These are phyloP conservation scores for Voacanga thouarsii DNA, from an alignment of 257 asterid genomes.

Conservation along the genomic window DNA sequence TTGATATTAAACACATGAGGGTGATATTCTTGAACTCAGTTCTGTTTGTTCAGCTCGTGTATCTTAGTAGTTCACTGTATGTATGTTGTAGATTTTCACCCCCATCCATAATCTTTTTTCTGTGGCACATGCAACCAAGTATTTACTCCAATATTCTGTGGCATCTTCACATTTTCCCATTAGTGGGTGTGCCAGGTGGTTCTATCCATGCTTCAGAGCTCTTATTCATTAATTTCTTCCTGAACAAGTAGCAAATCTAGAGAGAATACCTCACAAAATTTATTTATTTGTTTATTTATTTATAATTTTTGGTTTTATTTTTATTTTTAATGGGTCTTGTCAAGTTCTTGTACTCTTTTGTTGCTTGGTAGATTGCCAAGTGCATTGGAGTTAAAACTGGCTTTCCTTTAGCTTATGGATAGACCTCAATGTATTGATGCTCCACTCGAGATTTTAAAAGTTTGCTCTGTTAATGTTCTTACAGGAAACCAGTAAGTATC, in stretches of 20 bases:
- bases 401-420: not conserved
- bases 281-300: too few relatives aligned
- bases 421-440: slow-evolving; percentile 9
- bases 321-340: not conserved
- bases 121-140: not conserved
- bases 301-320: too few relatives aligned
- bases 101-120: not conserved
- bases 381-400: not conserved
- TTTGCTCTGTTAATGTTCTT: slow-evolving; percentile 10
- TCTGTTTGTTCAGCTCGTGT: not conserved
- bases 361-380: not conserved
- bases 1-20: not conserved
- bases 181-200: not conserved
- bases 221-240: not conserved
- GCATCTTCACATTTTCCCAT: not conserved
- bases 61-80: too few relatives aligned
- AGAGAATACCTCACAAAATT: not conserved
- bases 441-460: not conserved
- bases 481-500: slow-evolving; percentile 42
- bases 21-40: not conserved
- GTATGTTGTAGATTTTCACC: not conserved
- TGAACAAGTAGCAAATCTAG: not conserved
- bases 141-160: not conserved
- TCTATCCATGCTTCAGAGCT: not conserved
- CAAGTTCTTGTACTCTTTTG: not conserved